Evolutionary conservation across 805 yeast genomes (phyloP), one percentile per base, ranked within the genome.

Genomic region (Pichia eremophila): DNA sequence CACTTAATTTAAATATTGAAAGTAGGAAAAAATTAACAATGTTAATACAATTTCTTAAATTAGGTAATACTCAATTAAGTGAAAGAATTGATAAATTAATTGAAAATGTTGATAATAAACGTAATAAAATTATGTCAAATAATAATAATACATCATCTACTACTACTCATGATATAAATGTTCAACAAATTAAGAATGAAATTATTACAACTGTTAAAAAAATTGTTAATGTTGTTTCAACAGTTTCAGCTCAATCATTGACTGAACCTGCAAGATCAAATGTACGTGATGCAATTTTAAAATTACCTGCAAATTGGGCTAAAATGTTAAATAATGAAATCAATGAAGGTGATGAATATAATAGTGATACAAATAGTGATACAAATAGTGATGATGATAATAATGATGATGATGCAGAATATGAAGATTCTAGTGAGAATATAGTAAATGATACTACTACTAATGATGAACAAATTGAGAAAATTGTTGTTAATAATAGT

Each of bases 131-230:
- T 12, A 41, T 40, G 32, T 41, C n/a, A 2, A 36, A 18, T 29
- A 29, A 2, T 12, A 29, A 6, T 29, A 41, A 35, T 46, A 32
- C 40, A 5, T 11, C 28, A 7, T 3, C 28, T 9, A 25, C 48
- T 41, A 10, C 31, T 8, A 28, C 10, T 11, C 47, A 28, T 32
- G 63, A 59, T 32, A 46, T 54, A 22, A 59, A 60, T 27, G 56
- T 62, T n/a, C 67, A 64, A 50, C 70, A 79, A 41, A 74, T 90
- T 35, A 84, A 86, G 53, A 77, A 81, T 54, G 99, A 91, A 55
- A 87, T 91, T 35, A 82, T 90, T 9, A 77, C 85, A 0, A 93
- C 97, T 0, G 90, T 93, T 27, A 86, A 87, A 62, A 91, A 88
- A 60, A 88, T 89, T 42, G 89, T 90, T 35, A 78, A 81, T 39